A percentile compares a stretch with the other conserved stretches of the same genome.
Conservation (phyloP, 768 basidiomycete species). For the Boletus subparvulus region DNA sequence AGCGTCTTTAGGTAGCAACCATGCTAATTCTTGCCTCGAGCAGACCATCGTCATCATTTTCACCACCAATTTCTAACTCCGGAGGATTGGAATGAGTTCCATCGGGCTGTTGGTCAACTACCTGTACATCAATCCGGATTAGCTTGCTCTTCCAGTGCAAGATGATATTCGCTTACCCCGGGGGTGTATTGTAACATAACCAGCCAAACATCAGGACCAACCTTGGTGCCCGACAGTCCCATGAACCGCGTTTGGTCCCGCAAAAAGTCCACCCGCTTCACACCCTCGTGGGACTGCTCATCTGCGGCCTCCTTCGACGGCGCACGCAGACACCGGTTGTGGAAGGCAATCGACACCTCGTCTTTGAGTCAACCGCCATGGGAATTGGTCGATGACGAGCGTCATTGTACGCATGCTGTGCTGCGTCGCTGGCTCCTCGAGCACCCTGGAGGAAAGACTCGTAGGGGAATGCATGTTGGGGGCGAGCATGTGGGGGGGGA, state of each 20-base stretch:
- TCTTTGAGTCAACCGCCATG: slow-evolving; percentile 35
- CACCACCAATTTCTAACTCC: too few species aligned
- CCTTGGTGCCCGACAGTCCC: slow-evolving; percentile 43
- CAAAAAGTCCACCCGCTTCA: slow-evolving; percentile 58
- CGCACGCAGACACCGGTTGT: slow-evolving; percentile 38
- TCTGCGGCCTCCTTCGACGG: slow-evolving; percentile 30
- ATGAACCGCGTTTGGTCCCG: slow-evolving; percentile 42
- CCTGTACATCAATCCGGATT: too few species aligned
- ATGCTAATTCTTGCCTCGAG: too few species aligned
- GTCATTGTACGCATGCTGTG: slow-evolving; percentile 30
- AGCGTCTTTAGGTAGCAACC: too few species aligned
- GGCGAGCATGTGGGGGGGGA: slow-evolving; percentile 19
- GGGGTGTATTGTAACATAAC: too few species aligned
- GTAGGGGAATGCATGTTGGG: slow-evolving; percentile 26
- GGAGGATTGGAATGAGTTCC: too few species aligned
- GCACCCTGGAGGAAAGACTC: slow-evolving; percentile 22
- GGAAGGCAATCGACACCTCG: slow-evolving; percentile 44
- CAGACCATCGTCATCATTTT: too few species aligned
- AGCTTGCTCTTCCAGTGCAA: too few species aligned
- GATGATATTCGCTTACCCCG: too few species aligned
- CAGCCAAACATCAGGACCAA: slow-evolving; percentile 38
- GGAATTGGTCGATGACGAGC: slow-evolving; percentile 31
- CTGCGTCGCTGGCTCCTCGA: slow-evolving; percentile 33
- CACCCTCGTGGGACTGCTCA: slow-evolving; percentile 44
- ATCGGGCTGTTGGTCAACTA: too few species aligned